Evolutionary conservation across 164 flowering plant genomes (phyloP).

Genomic region (Vitis rupestris): DNA sequence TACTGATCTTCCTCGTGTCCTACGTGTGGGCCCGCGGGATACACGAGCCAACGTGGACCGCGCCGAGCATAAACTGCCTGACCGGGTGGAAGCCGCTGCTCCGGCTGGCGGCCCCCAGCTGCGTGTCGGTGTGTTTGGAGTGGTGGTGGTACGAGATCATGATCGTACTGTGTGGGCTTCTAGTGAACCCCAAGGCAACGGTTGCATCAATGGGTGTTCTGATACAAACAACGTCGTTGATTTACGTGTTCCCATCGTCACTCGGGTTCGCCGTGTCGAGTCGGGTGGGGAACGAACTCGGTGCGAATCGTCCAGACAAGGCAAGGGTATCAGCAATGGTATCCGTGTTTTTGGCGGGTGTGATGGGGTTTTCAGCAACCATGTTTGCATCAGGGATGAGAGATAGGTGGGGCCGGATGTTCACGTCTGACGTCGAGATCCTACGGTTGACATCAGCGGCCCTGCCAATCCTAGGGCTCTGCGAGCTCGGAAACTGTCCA

Average conservation of each 20-base stretch:
- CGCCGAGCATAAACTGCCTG: slow-evolving; percentile 58
- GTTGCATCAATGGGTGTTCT: slow-evolving; percentile 92
- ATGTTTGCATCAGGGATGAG: slow-evolving; percentile 52
- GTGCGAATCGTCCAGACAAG: slow-evolving; percentile 60
- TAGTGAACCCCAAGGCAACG: slow-evolving; percentile 61
- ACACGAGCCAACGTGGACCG: slow-evolving; percentile 52
- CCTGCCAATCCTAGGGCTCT: slow-evolving; percentile 79
- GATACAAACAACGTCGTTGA: slow-evolving; percentile 82
- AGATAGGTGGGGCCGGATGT: slow-evolving; percentile 68
- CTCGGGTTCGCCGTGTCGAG: slow-evolving; percentile 86
- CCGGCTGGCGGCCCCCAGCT: slow-evolving; percentile 76
- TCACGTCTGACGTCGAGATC: slow-evolving; percentile 57
- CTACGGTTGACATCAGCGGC: slow-evolving; percentile 67
- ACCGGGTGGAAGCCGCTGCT: slow-evolving; percentile 75
- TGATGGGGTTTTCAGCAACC: slow-evolving; percentile 69
- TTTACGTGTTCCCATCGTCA: slow-evolving; percentile 85
- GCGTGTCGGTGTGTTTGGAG: slow-evolving; percentile 87
- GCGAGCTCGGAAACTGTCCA: slow-evolving; percentile 96
- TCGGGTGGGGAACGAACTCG: slow-evolving; percentile 92
- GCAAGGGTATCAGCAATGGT: slow-evolving; percentile 62
- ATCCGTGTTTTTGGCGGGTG: slow-evolving; percentile 42
- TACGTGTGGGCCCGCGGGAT: slow-evolving; percentile 41
- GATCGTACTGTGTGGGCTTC: slow-evolving; percentile 78
- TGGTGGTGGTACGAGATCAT: slow-evolving; percentile 99
- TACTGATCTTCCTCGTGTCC: slow-evolving; percentile 31